These are phyloP conservation scores for Tardiomyces blankii DNA, from an alignment of 1,139 yeast genomes.

Conservation along the genomic window DNA sequence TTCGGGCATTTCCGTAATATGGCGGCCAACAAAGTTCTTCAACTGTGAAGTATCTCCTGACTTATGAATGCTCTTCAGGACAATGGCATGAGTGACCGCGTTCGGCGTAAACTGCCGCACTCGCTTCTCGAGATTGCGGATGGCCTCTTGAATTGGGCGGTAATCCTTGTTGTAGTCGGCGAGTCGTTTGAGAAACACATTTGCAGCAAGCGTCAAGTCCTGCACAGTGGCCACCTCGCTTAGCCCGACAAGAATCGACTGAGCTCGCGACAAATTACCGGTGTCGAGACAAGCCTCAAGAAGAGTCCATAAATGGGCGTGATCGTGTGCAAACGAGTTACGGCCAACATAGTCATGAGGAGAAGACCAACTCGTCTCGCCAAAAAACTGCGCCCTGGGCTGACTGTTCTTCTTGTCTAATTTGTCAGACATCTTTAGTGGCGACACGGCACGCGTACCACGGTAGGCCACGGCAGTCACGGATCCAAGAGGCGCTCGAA, in stretches of 20 bases:
- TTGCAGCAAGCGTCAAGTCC: constrained; percentile 34
- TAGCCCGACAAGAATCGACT: constrained; percentile 48
- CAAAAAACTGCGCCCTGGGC: background rate
- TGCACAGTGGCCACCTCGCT: constrained; percentile 33
- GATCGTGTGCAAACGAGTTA: constrained; percentile 32
- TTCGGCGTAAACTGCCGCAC: constrained; percentile 19
- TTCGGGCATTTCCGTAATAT: constrained; percentile 20
- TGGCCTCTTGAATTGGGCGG: constrained; percentile 19
- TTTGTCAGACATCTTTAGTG: background rate
- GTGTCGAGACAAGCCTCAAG: constrained; percentile 71
- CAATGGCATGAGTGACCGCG: constrained; percentile 25
- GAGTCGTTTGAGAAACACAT: constrained; percentile 37
- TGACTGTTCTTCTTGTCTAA: background rate
- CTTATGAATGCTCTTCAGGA: constrained; percentile 22
- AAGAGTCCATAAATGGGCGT: constrained; percentile 60
- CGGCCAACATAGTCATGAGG: constrained; percentile 23
- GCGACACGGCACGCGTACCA: background rate
- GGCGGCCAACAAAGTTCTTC: constrained; percentile 21
- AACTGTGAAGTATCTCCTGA: constrained; percentile 14
- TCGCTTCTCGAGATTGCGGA: constrained; percentile 14
- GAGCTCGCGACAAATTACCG: constrained; percentile 62
- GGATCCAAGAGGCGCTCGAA: background rate
- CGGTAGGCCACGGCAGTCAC: too few relatives aligned
- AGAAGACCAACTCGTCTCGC: constrained; percentile 19
- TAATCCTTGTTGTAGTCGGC: constrained; percentile 28